Evolutionary conservation across 2,329 filamentous ascomycete genomes (phyloP), one percentile per base, ranked within the genome.

Genomic region (Hymenoscyphus linearis): DNA sequence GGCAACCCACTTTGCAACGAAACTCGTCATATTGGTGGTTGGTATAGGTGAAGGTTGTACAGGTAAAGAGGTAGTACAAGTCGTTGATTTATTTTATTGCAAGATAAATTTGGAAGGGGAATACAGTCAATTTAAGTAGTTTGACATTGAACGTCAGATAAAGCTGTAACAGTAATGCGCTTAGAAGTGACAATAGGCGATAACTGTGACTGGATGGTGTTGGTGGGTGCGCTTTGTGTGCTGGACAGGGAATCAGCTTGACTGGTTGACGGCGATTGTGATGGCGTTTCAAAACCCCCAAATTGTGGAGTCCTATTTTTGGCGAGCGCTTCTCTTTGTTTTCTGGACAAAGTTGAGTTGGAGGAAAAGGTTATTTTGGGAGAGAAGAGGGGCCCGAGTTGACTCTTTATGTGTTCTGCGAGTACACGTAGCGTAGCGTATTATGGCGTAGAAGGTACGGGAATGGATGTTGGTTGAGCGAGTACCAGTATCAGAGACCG

Each of bases 1-100:
- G 65, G 77, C 78, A 52, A 85, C 76, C 61, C 80, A 75, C 71
- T 85, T 86, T 62, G 80, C 77, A 31, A 84, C 70, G 35, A 80
- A 69, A 35, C 76, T 76, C 40, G 83, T 75, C 85, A 87, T 87
- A 64, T 66, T 76, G 69, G 66, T 62, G 59, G 59, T 61, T 55
- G 16, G 52, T 57, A 35, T 57, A 50, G 12, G n/a, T n/a, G n/a
- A n/a, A n/a, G n/a, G n/a, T n/a, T n/a, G n/a, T n/a, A n/a, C n/a
- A n/a, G n/a, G n/a, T n/a, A n/a, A n/a, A n/a, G n/a, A n/a, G n/a
- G 40, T 22, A 53, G 50, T 27, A 53, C 25, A 34, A 7, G 12
- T 9, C 13, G 50, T 14, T 53, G 50, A n/a, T 27, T 10, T 26
- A 25, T 31, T 31, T 44, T 53, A 34, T 27, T 31, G 50, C 25